Conservation (phyloP, 768 basidiomycete genomes). For the Pleurotus eryngii region DNA sequence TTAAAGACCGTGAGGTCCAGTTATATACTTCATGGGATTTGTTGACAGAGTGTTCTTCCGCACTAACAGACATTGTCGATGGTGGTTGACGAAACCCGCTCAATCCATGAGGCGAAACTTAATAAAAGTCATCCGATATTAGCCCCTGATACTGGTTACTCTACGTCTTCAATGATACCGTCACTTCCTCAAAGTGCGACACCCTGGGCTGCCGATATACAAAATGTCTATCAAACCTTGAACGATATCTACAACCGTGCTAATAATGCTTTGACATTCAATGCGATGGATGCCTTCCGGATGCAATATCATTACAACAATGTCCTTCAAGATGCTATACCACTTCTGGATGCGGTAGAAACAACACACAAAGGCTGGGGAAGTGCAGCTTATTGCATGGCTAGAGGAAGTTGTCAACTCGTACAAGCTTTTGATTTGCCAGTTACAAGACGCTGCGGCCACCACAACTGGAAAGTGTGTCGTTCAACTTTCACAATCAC, state of each 20-base stretch:
- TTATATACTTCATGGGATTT: too few relatives aligned
- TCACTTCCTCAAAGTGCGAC: neutral
- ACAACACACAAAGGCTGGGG: neutral
- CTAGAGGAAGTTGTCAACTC: neutral
- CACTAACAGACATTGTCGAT: too few relatives aligned
- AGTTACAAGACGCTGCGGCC: neutral
- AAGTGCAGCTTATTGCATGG: neutral
- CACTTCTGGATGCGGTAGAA: neutral
- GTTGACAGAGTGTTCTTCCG: too few relatives aligned
- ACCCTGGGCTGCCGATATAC: slow-evolving; percentile 3
- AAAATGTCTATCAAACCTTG: neutral
- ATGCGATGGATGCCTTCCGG: slow-evolving; percentile 1
- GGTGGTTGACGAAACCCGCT: too few relatives aligned
- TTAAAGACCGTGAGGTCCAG: too few relatives aligned
- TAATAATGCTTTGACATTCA: neutral
- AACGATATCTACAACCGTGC: neutral
- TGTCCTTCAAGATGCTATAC: neutral
- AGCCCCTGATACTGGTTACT: neutral
- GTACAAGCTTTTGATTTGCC: neutral
- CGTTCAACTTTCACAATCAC: neutral
- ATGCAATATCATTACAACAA: neutral
- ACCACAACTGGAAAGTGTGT: neutral
- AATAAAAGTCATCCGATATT: too few relatives aligned
- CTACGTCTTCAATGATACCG: neutral
- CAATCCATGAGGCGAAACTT: too few relatives aligned